phyloP scores from a whole-genome alignment of 164 flowering plant species.

The Stephania japonica region DNA sequence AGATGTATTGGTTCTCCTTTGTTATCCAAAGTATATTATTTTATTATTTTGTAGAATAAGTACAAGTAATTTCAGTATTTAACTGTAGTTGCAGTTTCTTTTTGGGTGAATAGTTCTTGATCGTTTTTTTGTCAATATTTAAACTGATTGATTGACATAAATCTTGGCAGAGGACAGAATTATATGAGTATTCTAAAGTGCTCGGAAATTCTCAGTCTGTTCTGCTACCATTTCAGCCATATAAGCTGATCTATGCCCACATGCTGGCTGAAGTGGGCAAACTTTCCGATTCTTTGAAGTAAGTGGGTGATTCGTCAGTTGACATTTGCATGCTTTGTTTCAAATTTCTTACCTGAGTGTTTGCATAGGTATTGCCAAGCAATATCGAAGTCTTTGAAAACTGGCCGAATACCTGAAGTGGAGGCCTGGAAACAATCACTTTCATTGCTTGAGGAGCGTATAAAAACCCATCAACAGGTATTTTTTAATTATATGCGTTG shows the following conservation, averaged over 20 bases:
- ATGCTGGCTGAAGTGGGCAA: slow-evolving; percentile 98
- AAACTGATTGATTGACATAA: slow-evolving; percentile 10
- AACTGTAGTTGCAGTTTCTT: neutral
- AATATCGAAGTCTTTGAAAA: slow-evolving; percentile 62
- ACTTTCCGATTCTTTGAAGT: slow-evolving; percentile 81
- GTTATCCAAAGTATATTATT: neutral
- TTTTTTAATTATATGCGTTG: neutral
- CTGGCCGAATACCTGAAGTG: slow-evolving; percentile 78
- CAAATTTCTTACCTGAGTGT: slow-evolving; percentile 6
- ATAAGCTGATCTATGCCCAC: slow-evolving; percentile 87
- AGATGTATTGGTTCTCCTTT: neutral
- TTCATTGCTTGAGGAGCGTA: slow-evolving; percentile 80
- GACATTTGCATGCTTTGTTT: neutral
- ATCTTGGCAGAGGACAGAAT: slow-evolving; percentile 80
- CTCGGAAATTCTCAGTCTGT: slow-evolving; percentile 94
- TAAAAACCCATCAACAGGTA: slow-evolving; percentile 88
- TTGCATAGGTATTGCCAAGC: slow-evolving; percentile 83
- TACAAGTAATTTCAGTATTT: neutral
- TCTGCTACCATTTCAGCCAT: slow-evolving; percentile 89
- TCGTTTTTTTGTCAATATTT: neutral
- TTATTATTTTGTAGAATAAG: neutral
- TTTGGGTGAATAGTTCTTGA: neutral
- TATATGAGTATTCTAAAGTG: slow-evolving; percentile 89
- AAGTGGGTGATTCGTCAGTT: slow-evolving; percentile 16
- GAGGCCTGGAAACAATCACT: slow-evolving; percentile 66